These are phyloP conservation scores for Trichoderma atroviride DNA, from an alignment of 2,329 filamentous ascomycete genomes.

Conservation along the genomic window DNA sequence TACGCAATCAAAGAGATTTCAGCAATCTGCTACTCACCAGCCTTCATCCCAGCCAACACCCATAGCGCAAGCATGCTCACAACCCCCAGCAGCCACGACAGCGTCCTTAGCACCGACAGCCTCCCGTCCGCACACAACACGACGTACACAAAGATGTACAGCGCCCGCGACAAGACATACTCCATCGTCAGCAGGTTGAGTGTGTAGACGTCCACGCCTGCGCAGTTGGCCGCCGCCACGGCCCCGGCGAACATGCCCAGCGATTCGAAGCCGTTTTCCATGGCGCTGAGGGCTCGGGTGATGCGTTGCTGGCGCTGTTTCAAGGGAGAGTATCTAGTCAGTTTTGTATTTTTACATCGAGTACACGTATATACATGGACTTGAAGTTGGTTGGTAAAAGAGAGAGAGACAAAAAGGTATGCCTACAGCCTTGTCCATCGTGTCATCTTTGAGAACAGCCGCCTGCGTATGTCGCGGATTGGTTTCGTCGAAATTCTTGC, in stretches of 20 bases:
- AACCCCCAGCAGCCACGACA: slow-evolving; percentile 44
- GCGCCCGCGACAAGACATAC: slow-evolving; percentile 45
- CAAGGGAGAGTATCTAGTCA: neutral
- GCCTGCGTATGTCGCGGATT: slow-evolving; percentile 44
- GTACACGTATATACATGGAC: too few relatives aligned
- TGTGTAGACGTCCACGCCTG: slow-evolving; percentile 41
- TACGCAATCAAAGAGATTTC: too few relatives aligned
- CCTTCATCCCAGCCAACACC: slow-evolving; percentile 44
- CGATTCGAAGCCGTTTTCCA: slow-evolving; percentile 49
- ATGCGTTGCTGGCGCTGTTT: slow-evolving; percentile 55
- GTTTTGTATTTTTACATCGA: too few relatives aligned
- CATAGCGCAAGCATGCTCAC: slow-evolving; percentile 43
- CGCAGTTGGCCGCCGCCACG: slow-evolving; percentile 51
- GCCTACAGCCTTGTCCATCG: slow-evolving; percentile 37
- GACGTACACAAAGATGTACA: slow-evolving; percentile 50
- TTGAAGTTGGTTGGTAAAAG: too few relatives aligned
- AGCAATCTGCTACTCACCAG: neutral
- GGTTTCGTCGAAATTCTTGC: slow-evolving; percentile 42
- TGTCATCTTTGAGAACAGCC: slow-evolving; percentile 38
- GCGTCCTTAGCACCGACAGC: slow-evolving; percentile 42
- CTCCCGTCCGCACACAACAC: slow-evolving; percentile 46
- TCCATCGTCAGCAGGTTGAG: slow-evolving; percentile 46
- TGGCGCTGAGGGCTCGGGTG: slow-evolving; percentile 55
- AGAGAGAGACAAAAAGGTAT: neutral
- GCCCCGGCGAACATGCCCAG: slow-evolving; percentile 47